Evolutionary conservation across 441 rosid species (phyloP), one percentile per base, ranked within the genome.

Genomic region (Hura crepitans): DNA sequence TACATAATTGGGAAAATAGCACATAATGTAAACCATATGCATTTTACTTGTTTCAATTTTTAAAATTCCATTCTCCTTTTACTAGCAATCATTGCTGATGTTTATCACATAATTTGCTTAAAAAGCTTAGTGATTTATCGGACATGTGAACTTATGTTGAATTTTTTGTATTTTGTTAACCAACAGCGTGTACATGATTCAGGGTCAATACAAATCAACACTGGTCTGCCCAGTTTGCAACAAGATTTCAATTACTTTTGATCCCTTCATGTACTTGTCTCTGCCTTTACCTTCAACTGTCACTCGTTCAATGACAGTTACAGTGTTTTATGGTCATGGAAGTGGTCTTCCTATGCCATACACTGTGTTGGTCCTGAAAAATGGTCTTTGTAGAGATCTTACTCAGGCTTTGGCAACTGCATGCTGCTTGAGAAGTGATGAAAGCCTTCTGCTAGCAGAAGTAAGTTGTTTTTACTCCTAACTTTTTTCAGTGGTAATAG

Each of bases 151-250:
- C 18, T 14, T 22, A 33, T 62, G 60, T 18, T 62, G 50, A 45
- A 62, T 35, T 62, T n/a, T 1, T 15, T 68, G 10, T 31, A 27
- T 68, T 51, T 56, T 47, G 45, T 30, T 49, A 14, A 7, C 58
- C 66, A 51, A 67, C 66, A 42, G 22, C n/a, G 25, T 56, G 28
- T 28, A 22, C 43, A 73, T 61, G 61, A 51, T 70, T 77, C 79
- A 89, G 96, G 93, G 93, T 50, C 96, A 90, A 74, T 90, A 85
- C 60, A 80, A 84, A 57, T 90, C 91, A 65, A 88, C 87, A 33
- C 76, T 90, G 75, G 90, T 85, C 23, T 88, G 96, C 80, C 96
- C 93, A 31, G 46, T 77, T 65, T 90, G 93, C 84, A 80, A 78
- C 74, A 90, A 84, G 74, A 77, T 88, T 35, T 90, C 96, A 51